These are phyloP conservation scores for Leccinum uliginosum DNA, from an alignment of 768 basidiomycete species.

Conservation along the genomic window DNA sequence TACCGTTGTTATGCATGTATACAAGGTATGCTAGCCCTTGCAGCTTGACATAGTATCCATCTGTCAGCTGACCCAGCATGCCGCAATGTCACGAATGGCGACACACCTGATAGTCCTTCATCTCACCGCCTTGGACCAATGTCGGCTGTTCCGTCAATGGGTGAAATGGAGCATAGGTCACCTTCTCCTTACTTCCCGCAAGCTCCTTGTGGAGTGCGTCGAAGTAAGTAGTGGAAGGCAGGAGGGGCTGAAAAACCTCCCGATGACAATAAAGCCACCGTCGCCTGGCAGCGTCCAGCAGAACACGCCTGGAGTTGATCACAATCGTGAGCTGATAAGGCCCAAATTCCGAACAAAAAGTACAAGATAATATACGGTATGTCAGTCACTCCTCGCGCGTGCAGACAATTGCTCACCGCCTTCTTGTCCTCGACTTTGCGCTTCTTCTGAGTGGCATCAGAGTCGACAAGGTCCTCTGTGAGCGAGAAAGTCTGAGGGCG, in stretches of 20 bases:
- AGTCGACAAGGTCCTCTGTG: neutral
- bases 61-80: neutral
- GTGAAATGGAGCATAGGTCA: slow-evolving; percentile 34
- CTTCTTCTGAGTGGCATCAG: slow-evolving; percentile 20
- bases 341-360: neutral
- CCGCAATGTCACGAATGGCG: neutral
- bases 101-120: slow-evolving; percentile 70
- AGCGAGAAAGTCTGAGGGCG: slow-evolving; percentile 14
- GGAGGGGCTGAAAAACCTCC: slow-evolving; percentile 42
- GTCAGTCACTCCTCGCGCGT: neutral
- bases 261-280: slow-evolving; percentile 45
- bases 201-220: slow-evolving; percentile 31
- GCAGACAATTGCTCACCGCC: slow-evolving; percentile 28
- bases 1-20: slow-evolving; percentile 65
- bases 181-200: slow-evolving; percentile 25
- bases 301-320: slow-evolving; percentile 34
- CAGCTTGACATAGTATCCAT: slow-evolving; percentile 31
- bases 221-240: slow-evolving; percentile 41
- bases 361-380: neutral
- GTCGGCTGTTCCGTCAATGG: slow-evolving; percentile 44
- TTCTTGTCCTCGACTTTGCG: slow-evolving; percentile 36
- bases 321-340: slow-evolving; percentile 37
- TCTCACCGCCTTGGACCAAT: slow-evolving; percentile 49
- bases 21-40: slow-evolving; percentile 63
- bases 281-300: slow-evolving; percentile 39